A percentile compares a stretch with the other conserved stretches of the same genome.
phyloP scores from a whole-genome alignment of 176 grass and related monocot species.

The Rhynchospora tenuis region DNA sequence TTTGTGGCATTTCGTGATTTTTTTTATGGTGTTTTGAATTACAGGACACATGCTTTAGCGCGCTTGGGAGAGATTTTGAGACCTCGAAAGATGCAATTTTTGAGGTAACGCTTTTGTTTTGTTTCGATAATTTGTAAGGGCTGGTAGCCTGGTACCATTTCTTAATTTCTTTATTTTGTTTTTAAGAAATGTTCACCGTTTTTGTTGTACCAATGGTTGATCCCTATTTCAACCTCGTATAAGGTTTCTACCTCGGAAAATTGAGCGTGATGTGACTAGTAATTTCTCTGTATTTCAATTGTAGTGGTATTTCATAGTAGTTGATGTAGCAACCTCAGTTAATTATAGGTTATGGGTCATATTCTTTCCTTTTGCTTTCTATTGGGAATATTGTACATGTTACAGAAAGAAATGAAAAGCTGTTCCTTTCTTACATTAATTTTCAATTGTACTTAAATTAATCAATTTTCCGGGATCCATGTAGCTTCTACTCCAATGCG shows the following conservation, averaged over 20 bases:
- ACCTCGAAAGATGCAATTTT: slow-evolving; percentile 78
- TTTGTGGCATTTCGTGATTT: background rate
- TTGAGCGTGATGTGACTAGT: background rate
- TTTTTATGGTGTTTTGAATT: slow-evolving; percentile 16
- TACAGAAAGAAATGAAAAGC: background rate
- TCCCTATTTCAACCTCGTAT: too few relatives aligned
- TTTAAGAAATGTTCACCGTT: slow-evolving; percentile 14
- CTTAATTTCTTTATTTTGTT: background rate
- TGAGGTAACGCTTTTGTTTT: slow-evolving; percentile 50
- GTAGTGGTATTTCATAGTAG: background rate
- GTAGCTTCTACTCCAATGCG: slow-evolving; percentile 83
- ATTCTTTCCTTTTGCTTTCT: slow-evolving; percentile 9
- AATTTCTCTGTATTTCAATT: background rate
- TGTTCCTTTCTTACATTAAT: background rate
- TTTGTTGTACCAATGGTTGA: background rate
- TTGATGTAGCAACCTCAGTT: background rate
- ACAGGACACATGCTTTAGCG: slow-evolving; percentile 74
- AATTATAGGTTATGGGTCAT: slow-evolving; percentile 8
- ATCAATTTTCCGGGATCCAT: slow-evolving; percentile 16
- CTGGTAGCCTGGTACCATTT: background rate
- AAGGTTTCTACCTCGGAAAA: too few relatives aligned
- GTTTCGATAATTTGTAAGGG: background rate
- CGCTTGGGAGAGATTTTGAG: slow-evolving; percentile 72
- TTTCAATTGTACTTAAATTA: slow-evolving; percentile 36
- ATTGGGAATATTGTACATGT: background rate